phyloP scores from a whole-genome alignment of 1,139 yeast species.

The Pneumocystis jirovecii region DNA sequence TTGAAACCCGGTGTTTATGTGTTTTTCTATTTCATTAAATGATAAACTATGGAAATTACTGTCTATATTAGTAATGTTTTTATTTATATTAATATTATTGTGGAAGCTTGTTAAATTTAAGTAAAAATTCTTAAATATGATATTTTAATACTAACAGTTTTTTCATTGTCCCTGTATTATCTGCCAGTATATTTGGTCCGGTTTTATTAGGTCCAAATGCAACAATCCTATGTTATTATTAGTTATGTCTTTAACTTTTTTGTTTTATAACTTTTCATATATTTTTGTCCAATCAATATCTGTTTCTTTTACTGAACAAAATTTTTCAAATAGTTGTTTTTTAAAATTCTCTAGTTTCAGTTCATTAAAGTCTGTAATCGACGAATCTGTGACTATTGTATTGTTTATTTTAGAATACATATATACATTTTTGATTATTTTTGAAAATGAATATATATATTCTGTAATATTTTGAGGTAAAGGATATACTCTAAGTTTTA shows the following conservation, averaged over 20 bases:
- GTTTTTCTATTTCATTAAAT: conserved; percentile 35
- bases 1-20: conserved; percentile 71
- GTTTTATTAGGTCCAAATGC: conserved; percentile 64
- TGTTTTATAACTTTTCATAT: conserved; percentile 6
- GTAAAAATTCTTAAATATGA: not conserved
- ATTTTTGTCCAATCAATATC: conserved; percentile 21
- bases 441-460: conserved; percentile 26
- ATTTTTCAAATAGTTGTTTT: conserved; percentile 15
- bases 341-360: conserved; percentile 19
- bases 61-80: not conserved
- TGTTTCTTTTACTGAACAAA: conserved; percentile 15
- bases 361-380: not conserved
- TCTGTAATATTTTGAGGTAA: conserved; percentile 38
- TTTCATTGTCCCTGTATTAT: conserved; percentile 26
- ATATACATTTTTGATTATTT: not conserved
- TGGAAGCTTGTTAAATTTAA: conserved; percentile 1
- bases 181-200: conserved; percentile 65
- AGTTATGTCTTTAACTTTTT: conserved; percentile 22
- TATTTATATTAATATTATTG: not conserved
- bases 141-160: not conserved
- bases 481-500: conserved; percentile 40
- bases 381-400: not conserved
- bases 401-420: not conserved
- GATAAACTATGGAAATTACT: conserved; percentile 1
- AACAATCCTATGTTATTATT: conserved; percentile 33